Base-by-base conservation (phyloP, 495 filamentous ascomycete genomes). In the Tuber umbilicatum region DNA sequence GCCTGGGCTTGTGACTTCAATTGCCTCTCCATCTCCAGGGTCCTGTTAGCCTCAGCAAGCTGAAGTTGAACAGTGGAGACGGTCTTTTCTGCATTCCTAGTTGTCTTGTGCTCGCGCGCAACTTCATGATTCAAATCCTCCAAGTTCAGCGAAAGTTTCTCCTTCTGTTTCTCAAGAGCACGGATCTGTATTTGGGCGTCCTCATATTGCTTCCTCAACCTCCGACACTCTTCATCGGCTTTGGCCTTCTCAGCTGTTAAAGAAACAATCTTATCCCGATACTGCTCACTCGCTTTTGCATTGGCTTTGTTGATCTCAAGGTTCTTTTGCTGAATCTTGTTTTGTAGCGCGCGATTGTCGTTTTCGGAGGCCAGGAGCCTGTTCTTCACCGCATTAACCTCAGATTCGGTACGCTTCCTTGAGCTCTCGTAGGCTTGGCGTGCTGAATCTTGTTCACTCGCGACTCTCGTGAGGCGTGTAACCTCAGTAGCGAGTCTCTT, bases 271-370 rank as follows among this genome's bases (percentile, higher is more conserved):
- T 93, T 90, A n/a, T 90, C 87, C 31, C 94, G 89, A 68, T 94
- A 93, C 73, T 88, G 91, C 73, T 99, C 95, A 73, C 88, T 92
- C 40, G 93, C 95, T 73, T 89, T 90, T 4, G 94, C 96, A 75
- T 89, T 93, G 6, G 95, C 94, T 60, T 96, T 87, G 41, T 94
- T 94, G 81, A 99, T 95, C 81, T 99, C 95, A 12, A 99, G 89
- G 68, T 96, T 96, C 87, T 99, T 99, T 80, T 97, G 94, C 78
- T 99, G 95, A 17, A 99, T 87, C 83, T 98, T 98, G 82, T 97
- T 99, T 69, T 98, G 87, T 0, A 99, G 86, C 47, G 94, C 90
- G n/a, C 93, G 90, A 80, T 98, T 98, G 84, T 98, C 95, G 80
- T 98, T 97, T 80, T 99, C 95, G 0, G 95, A 98, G 41, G 95